Percentiles rank a stretch among this genome's conserved stretches.
phyloP scores from a whole-genome alignment of 208 protist genomes.

The Crithidia thermophila region DNA sequence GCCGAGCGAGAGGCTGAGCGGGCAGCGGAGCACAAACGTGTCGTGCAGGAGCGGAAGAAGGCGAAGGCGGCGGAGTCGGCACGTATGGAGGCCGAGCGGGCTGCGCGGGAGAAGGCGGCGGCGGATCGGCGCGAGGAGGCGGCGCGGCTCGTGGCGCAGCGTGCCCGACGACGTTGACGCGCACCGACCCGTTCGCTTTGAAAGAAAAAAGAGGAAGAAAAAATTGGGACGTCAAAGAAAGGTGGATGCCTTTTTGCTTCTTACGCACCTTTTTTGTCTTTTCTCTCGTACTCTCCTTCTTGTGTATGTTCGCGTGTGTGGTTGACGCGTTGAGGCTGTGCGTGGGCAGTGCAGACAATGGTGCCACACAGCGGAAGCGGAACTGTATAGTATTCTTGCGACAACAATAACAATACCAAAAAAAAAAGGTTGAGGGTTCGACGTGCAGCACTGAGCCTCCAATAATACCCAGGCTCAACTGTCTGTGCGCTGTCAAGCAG shows the following conservation, averaged over 20 bases:
- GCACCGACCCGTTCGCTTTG: neutral
- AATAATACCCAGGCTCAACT: no score
- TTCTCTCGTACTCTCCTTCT: neutral
- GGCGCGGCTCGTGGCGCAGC: slow-evolving; percentile 47
- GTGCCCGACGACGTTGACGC: slow-evolving; percentile 12
- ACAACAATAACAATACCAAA: no score
- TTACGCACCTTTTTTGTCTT: neutral
- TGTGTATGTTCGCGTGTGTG: no score
- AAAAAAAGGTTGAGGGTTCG: no score
- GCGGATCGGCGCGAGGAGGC: slow-evolving; percentile 45
- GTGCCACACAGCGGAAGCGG: no score
- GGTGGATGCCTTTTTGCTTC: no score
- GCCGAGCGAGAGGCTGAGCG: slow-evolving; percentile 54
- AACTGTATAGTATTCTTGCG: no score
- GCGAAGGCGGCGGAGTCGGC: slow-evolving; percentile 34
- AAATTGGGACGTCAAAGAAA: no score
- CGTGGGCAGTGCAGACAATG: no score
- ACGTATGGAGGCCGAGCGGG: slow-evolving; percentile 34
- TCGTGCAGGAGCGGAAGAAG: slow-evolving; percentile 67
- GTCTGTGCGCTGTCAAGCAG: no score
- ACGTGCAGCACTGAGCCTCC: no score
- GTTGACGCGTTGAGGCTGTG: no score
- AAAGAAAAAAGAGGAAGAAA: neutral
- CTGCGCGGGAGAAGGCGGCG: slow-evolving; percentile 34
- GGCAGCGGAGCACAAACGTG: slow-evolving; percentile 43